Evolutionary conservation across 371 early-diverging fungal genomes (phyloP), one percentile per base, ranked within the genome.

Genomic region (Smittium culicis): DNA sequence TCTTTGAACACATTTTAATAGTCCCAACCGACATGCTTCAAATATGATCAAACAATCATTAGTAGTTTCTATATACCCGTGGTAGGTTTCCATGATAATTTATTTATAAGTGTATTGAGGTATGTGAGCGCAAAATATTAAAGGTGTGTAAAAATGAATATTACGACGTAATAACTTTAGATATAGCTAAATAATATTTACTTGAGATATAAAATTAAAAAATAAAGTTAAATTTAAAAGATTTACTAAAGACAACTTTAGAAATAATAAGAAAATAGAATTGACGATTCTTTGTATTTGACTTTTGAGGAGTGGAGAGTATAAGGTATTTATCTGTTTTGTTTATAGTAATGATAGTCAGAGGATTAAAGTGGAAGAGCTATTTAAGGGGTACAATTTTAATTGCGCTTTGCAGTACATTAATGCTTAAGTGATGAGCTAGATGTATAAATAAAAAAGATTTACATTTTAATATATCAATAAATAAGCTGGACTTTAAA

Each of bases 41-140:
- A 92, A 82, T n/a, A 92, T 70, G 64, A 90, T 78, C 16, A 91
- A 80, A 16, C 91, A 90, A 72, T 92, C 93, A 69, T 84, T 80
- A 8, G 90, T 83, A 2, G 89, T 83, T 64, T 88, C 83, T 61
- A 92, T 80, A 60, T 81, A 82, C 16, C 91, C 91, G 71, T 79
- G 78, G 71, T 83, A 88, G 1, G 87, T 85, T 71, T 88, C 89
- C 77, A 86, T 85, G 69, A 81, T 5, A 62, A 62, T 16, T 17
- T 2, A 62, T 14, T 3, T 62, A 62, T 14, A 34, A 14, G 17
- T 17, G 20, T 62, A 62, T 35, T 11, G 5, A 57, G 5, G 20
- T 45, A 45, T 45, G 20, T 45, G 20, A 11, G 20, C 20, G 11
- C 5, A 20, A 11, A 45, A 45, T 45, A 20, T 11, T 45, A 45